Conservation (phyloP, 805 yeast species). For the Tetrapisispora phaffii region DNA sequence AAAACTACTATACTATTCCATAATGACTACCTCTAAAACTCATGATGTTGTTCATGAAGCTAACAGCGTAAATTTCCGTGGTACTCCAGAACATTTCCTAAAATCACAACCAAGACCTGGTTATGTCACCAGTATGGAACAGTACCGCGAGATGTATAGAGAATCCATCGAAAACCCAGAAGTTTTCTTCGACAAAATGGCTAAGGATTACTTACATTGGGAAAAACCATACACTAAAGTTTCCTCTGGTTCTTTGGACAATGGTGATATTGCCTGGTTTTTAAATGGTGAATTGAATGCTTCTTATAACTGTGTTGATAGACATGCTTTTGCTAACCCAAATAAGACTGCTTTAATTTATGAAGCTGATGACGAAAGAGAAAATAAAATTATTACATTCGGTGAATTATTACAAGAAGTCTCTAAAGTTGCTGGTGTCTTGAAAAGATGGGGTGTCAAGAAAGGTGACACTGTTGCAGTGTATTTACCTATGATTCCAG, state of each 20-base stretch:
- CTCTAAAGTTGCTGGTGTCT: conserved; percentile 74
- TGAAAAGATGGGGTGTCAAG: conserved; percentile 73
- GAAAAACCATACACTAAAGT: conserved; percentile 50
- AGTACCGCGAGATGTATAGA: conserved; percentile 63
- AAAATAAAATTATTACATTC: conserved; percentile 67
- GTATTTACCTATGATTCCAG: conserved; percentile 96
- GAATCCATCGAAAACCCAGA: conserved; percentile 78
- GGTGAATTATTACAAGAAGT: conserved; percentile 81
- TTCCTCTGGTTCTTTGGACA: conserved; percentile 49
- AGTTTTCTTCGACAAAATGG: conserved; percentile 71
- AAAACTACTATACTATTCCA: not conserved
- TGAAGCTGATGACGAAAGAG: conserved; percentile 85
- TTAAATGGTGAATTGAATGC: conserved; percentile 90
- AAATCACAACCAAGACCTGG: conserved; percentile 33
- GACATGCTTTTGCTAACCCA: conserved; percentile 86
- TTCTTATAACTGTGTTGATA: conserved; percentile 84
- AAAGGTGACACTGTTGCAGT: conserved; percentile 97
- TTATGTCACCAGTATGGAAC: conserved; percentile 50
- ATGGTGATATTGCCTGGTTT: conserved; percentile 90
- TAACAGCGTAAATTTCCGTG: conserved; percentile 24
- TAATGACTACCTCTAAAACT: conserved; percentile 15
- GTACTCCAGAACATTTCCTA: conserved; percentile 33
- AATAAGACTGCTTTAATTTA: conserved; percentile 75
- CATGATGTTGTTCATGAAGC: conserved; percentile 37
- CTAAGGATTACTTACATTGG: conserved; percentile 66